These are phyloP conservation scores for Starmerella khaoyaiensis DNA, from an alignment of 805 yeast genomes.

Conservation along the genomic window DNA sequence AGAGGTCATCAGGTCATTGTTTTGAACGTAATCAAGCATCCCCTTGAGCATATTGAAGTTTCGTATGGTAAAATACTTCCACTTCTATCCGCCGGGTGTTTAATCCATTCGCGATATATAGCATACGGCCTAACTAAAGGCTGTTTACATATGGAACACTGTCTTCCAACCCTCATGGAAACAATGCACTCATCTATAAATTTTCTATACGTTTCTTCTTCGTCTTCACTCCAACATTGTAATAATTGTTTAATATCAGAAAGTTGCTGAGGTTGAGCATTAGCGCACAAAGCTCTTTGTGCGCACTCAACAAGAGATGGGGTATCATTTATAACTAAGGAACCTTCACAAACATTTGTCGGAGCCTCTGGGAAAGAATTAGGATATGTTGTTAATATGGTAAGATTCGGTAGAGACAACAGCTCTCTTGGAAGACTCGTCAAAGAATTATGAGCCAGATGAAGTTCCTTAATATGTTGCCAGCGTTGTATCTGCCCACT, in stretches of 20 bases:
- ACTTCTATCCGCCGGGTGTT: slow-evolving; percentile 9
- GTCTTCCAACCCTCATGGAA: slow-evolving; percentile 7
- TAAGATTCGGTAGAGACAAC: slow-evolving; percentile 22
- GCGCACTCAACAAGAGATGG: slow-evolving; percentile 15
- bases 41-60: slow-evolving; percentile 5
- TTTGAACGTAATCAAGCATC: slow-evolving; percentile 2
- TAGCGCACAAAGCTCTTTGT: slow-evolving; percentile 11
- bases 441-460: slow-evolving; percentile 28
- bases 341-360: neutral
- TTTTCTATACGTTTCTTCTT: too few species aligned
- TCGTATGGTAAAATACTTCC: slow-evolving; percentile 11
- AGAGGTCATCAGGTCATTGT: neutral
- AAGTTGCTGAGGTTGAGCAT: neutral
- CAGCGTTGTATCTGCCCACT: slow-evolving; percentile 28
- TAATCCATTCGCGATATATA: slow-evolving; percentile 2
- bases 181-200: slow-evolving; percentile 2
- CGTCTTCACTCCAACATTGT: neutral
- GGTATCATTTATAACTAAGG: neutral
- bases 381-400: slow-evolving; percentile 27
- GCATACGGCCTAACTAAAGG: slow-evolving; percentile 8
- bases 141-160: slow-evolving; percentile 10
- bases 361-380: slow-evolving; percentile 27
- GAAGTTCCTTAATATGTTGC: slow-evolving; percentile 25
- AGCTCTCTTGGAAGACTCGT: slow-evolving; percentile 29
- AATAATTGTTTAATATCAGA: neutral